Conservation (phyloP, 768 basidiomycete species). For the Suillus brevipes region DNA sequence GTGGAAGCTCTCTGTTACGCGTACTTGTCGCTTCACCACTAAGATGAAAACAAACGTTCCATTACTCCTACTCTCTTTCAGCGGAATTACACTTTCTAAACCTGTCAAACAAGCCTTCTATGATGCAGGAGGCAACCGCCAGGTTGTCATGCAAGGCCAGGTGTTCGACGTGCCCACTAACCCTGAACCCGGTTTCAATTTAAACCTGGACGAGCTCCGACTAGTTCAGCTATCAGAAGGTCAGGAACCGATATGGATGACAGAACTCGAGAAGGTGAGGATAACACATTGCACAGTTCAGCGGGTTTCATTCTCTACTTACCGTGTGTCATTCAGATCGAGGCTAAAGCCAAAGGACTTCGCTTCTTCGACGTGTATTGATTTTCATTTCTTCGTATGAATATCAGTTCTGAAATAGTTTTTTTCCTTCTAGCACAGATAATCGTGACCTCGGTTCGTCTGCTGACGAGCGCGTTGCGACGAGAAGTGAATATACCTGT, state of each 20-base stretch:
- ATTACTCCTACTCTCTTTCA: not conserved
- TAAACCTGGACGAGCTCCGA: constrained; percentile 71
- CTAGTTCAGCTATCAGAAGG: constrained; percentile 72
- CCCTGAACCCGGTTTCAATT: constrained; percentile 50
- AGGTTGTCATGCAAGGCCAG: constrained; percentile 30
- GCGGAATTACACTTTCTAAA: not conserved
- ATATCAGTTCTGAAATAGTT: constrained; percentile 12
- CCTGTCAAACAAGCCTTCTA: constrained; percentile 2
- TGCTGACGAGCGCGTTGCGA: constrained; percentile 36
- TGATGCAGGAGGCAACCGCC: constrained; percentile 11
- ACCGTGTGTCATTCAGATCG: constrained; percentile 49
- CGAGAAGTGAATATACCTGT: constrained; percentile 38
- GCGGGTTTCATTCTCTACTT: not conserved
- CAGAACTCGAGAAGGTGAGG: constrained; percentile 84
- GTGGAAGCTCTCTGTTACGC: no score
- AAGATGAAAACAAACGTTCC: not conserved
- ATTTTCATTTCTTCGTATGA: constrained; percentile 12
- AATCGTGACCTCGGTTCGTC: constrained; percentile 57
- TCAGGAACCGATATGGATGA: constrained; percentile 72
- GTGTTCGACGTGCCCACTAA: constrained; percentile 22
- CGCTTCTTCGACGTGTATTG: constrained; percentile 87
- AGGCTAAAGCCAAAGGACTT: constrained; percentile 72
- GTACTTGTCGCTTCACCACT: not conserved
- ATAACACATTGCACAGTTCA: not conserved
- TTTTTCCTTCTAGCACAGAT: constrained; percentile 56